A percentile compares a stretch with the other conserved stretches of the same genome.
phyloP scores from a whole-genome alignment of 2,329 filamentous ascomycete species.

The Pseudogymnoascus sp. region DNA sequence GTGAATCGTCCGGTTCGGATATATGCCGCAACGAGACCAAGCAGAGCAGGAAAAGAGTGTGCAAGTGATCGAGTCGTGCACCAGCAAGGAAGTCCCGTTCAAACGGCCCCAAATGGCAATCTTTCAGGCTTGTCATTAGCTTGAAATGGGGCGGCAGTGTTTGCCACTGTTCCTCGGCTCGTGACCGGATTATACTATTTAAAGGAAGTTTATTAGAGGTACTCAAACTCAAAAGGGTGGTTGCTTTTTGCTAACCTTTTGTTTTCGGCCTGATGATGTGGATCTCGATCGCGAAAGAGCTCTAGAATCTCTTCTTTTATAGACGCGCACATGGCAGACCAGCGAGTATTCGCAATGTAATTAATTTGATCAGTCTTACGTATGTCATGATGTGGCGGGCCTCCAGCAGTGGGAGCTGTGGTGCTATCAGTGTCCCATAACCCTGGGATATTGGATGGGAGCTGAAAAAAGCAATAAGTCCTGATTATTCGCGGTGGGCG shows the following conservation, averaged over 20 bases:
- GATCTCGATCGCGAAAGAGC: slow-evolving; percentile 19
- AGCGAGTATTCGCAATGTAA: slow-evolving; percentile 22
- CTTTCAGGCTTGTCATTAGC: slow-evolving; percentile 14
- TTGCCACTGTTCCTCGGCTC: slow-evolving; percentile 21
- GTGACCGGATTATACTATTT: slow-evolving; percentile 14
- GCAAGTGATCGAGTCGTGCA: slow-evolving; percentile 27
- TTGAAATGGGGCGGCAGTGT: slow-evolving; percentile 23
- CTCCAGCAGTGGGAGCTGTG: slow-evolving; percentile 9
- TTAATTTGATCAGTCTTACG: not conserved
- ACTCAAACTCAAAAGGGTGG: not conserved
- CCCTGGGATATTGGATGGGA: slow-evolving; percentile 19
- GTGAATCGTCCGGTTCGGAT: slow-evolving; percentile 19
- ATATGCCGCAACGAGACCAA: slow-evolving; percentile 19
- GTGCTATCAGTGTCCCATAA: not conserved
- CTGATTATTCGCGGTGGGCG: slow-evolving; percentile 38
- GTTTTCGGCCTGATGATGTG: slow-evolving; percentile 10
- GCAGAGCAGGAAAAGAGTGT: slow-evolving; percentile 27
- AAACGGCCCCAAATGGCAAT: slow-evolving; percentile 16
- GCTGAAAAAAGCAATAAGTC: slow-evolving; percentile 33
- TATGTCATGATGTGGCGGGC: slow-evolving; percentile 12
- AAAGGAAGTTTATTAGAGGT: slow-evolving; percentile 3
- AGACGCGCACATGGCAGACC: slow-evolving; percentile 26
- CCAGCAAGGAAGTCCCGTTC: slow-evolving; percentile 28
- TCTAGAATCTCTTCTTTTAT: slow-evolving; percentile 29
- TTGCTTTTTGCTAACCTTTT: slow-evolving; percentile 13